These are phyloP conservation scores for Talaromyces atroroseus DNA, from an alignment of 2,329 filamentous ascomycete species.

Conservation along the genomic window DNA sequence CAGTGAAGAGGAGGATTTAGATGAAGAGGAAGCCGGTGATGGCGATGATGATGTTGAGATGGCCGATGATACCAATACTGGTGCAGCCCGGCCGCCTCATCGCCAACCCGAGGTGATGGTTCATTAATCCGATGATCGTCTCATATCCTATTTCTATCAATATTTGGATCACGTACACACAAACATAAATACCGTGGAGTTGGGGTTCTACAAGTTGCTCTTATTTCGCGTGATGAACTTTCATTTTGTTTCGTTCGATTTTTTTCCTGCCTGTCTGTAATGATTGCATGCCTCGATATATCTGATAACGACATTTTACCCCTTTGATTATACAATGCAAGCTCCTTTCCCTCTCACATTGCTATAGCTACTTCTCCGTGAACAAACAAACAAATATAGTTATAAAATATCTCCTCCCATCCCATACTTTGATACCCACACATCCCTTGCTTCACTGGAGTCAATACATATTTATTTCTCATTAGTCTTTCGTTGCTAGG, in stretches of 20 bases:
- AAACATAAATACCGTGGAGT: slow-evolving; percentile 12
- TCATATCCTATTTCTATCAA: slow-evolving; percentile 2
- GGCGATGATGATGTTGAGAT: slow-evolving; percentile 54
- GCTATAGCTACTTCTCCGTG: neutral
- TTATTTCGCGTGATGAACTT: neutral
- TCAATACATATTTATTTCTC: neutral
- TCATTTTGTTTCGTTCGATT: neutral
- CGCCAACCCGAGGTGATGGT: slow-evolving; percentile 43
- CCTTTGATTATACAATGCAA: neutral
- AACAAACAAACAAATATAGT: neutral
- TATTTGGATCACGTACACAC: slow-evolving; percentile 8
- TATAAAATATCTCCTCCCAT: neutral
- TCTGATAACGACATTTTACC: slow-evolving; percentile 9
- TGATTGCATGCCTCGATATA: slow-evolving; percentile 10
- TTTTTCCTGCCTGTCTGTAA: neutral
- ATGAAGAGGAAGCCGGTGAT: slow-evolving; percentile 55
- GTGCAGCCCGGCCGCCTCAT: slow-evolving; percentile 24
- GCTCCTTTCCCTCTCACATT: neutral
- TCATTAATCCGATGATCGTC: slow-evolving; percentile 33
- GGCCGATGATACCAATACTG: slow-evolving; percentile 47
- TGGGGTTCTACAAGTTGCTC: slow-evolving; percentile 4
- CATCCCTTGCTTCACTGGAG: neutral
- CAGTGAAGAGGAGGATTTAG: slow-evolving; percentile 64
- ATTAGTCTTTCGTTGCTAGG: slow-evolving; percentile 1
- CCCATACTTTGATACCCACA: neutral